Percentiles rank a stretch among this genome's conserved stretches.
Conservation (phyloP, 2,329 filamentous ascomycete species). For the Fusarium marasasianum region DNA sequence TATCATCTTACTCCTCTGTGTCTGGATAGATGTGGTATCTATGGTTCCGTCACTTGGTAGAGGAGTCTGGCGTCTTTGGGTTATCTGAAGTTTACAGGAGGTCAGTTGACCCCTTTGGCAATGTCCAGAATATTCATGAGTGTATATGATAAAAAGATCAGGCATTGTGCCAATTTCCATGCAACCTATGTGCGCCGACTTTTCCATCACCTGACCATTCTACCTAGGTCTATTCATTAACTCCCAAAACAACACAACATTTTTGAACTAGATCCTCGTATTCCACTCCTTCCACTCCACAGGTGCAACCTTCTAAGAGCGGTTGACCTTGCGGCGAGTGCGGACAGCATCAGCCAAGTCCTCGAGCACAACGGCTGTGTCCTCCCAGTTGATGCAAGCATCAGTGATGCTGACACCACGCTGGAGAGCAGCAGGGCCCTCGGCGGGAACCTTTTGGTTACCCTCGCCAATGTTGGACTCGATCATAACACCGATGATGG, state of each 20-base stretch:
- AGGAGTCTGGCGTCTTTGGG: constrained; percentile 23
- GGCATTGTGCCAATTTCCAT: constrained; percentile 40
- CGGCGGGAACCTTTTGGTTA: constrained; percentile 86
- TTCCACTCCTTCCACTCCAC: constrained; percentile 23
- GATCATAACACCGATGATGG: constrained; percentile 97
- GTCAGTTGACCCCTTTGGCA: constrained; percentile 10
- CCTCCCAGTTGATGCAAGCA: constrained; percentile 94
- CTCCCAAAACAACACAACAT: constrained; percentile 28
- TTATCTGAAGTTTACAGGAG: constrained; percentile 6
- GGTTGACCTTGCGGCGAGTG: constrained; percentile 69
- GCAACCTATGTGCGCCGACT: constrained; percentile 42
- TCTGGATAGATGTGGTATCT: not conserved
- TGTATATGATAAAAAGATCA: constrained; percentile 23
- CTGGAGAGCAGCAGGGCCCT: constrained; percentile 81
- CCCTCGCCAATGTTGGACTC: constrained; percentile 96
- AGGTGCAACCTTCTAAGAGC: constrained; percentile 42
- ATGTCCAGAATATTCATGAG: not conserved
- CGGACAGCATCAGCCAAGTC: constrained; percentile 86
- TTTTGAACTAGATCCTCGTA: constrained; percentile 11
- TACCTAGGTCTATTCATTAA: constrained; percentile 36
- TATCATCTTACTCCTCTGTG: not conserved
- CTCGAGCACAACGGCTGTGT: constrained; percentile 82
- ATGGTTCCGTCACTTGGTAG: not conserved
- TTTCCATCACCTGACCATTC: constrained; percentile 33
- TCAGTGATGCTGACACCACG: constrained; percentile 95